Evolutionary conservation across 768 basidiomycete genomes (phyloP), one percentile per base, ranked within the genome.

Genomic region (Podaxis mareebaensis): DNA sequence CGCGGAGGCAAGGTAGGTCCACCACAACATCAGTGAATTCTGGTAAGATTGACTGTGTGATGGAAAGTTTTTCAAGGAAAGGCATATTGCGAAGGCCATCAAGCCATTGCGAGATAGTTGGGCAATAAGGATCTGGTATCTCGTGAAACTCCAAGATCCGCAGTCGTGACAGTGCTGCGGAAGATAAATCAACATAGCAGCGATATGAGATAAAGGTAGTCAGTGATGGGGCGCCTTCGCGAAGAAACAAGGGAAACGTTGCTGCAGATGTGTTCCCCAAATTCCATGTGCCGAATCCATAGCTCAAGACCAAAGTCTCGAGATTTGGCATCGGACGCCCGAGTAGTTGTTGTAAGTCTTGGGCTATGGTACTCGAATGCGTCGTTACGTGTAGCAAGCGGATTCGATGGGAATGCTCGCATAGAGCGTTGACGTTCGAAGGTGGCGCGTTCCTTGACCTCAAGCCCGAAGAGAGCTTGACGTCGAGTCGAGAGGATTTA

Each of bases 401-500:
- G 24, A 60, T 38, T 39, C 59, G 17, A 38, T 60, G 38, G 4
- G 59, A 24, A 26, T 60, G 51, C 3, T 3, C 13, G 15, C 26
- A 13, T 3, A 60, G 24, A 20, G 49, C 3, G 24, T 20, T 22
- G 36, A 52, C 28, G 48, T 52, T 51, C 5, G 59, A 52, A 20
- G 48, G 49, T 24, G 38, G 59, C 4, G 12, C 2, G 13, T 26
- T 52, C 17, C 12, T 36, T 12, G 39, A 39, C 22, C 30, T 36
- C 24, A 60, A 12, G 22, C 59, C 59, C n/a, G 59, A 52, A 15
- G 59, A 60, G 22, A 60, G 49, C 7, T 42, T 36, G 24, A 60
- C 24, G 24, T 52, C 59, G 10, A 60, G 49, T 20, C 52, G 59
- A 39, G 49, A 60, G 4, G 11, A 20, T 30, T 22, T 13, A 8